phyloP scores from a whole-genome alignment of 805 yeast genomes.

The Candida ulmi region DNA sequence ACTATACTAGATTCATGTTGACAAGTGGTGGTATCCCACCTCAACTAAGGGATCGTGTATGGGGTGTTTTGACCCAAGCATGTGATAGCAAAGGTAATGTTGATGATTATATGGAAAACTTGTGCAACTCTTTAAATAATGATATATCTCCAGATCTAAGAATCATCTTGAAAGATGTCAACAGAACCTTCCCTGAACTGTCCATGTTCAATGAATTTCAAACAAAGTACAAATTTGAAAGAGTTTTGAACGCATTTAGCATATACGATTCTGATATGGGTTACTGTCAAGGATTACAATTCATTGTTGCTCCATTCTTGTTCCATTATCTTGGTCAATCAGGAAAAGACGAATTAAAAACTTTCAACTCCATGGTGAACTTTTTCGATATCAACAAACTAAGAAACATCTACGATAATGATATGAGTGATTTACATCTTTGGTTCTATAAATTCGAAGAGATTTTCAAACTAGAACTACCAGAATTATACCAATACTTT shows the following conservation, averaged over 20 bases:
- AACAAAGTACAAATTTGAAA: slow-evolving; percentile 39
- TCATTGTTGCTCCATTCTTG: slow-evolving; percentile 53
- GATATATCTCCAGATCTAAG: slow-evolving; percentile 38
- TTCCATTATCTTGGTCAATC: slow-evolving; percentile 28
- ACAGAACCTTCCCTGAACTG: slow-evolving; percentile 54
- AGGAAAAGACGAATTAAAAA: slow-evolving; percentile 27
- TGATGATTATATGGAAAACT: slow-evolving; percentile 21
- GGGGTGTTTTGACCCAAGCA: slow-evolving; percentile 31
- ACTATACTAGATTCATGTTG: slow-evolving; percentile 39
- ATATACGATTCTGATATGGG: slow-evolving; percentile 63
- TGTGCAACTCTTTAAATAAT: slow-evolving; percentile 32
- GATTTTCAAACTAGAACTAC: slow-evolving; percentile 35
- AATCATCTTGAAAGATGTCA: slow-evolving; percentile 51
- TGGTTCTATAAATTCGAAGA: slow-evolving; percentile 48
- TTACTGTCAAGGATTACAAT: slow-evolving; percentile 63
- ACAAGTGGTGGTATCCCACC: slow-evolving; percentile 39
- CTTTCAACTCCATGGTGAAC: slow-evolving; percentile 47
- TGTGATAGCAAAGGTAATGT: slow-evolving; percentile 17
- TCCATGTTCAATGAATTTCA: slow-evolving; percentile 38
- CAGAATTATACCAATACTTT: slow-evolving; percentile 39
- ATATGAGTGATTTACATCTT: slow-evolving; percentile 47
- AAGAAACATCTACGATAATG: slow-evolving; percentile 45
- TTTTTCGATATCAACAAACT: slow-evolving; percentile 57
- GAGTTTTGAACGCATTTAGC: slow-evolving; percentile 55
- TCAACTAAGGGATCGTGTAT: slow-evolving; percentile 36